Percentiles rank a stretch among this genome's conserved stretches.
These are phyloP conservation scores for Mrakia hoshinonis DNA, from an alignment of 768 basidiomycete species.

Conservation along the genomic window DNA sequence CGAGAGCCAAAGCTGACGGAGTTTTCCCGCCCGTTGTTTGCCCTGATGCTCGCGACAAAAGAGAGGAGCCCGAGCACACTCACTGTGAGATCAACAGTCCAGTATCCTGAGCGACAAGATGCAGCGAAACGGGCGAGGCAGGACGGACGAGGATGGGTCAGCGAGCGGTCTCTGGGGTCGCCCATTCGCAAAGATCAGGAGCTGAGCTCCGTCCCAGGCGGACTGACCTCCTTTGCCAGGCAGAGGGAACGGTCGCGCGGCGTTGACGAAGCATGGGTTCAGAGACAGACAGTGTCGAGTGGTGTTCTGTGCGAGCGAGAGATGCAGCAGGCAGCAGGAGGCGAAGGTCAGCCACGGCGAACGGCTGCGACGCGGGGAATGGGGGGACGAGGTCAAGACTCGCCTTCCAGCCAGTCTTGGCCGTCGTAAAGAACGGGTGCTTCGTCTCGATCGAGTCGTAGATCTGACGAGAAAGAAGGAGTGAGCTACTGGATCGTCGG, in stretches of 20 bases:
- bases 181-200: too few relatives aligned
- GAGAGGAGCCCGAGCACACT: neutral
- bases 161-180: neutral
- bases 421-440: constrained; percentile 7
- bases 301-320: neutral
- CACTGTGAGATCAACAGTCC: constrained; percentile 1
- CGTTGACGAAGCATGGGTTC: constrained; percentile 7
- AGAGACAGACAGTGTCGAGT: neutral
- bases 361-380: neutral
- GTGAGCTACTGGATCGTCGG: too few relatives aligned
- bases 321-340: too few relatives aligned
- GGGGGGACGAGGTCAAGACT: neutral
- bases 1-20: too few relatives aligned
- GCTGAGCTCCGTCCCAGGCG: neutral
- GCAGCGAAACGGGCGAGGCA: neutral
- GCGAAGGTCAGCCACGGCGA: neutral
- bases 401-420: constrained; percentile 7
- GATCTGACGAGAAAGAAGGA: neutral
- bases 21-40: too few relatives aligned
- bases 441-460: constrained; percentile 12
- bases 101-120: neutral
- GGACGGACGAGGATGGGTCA: neutral
- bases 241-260: constrained; percentile 7
- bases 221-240: constrained; percentile 11
- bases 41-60: too few relatives aligned